Evolutionary conservation across 495 filamentous ascomycete species (phyloP), one percentile per base, ranked within the genome.

Genomic region (Xylaria telfairii): DNA sequence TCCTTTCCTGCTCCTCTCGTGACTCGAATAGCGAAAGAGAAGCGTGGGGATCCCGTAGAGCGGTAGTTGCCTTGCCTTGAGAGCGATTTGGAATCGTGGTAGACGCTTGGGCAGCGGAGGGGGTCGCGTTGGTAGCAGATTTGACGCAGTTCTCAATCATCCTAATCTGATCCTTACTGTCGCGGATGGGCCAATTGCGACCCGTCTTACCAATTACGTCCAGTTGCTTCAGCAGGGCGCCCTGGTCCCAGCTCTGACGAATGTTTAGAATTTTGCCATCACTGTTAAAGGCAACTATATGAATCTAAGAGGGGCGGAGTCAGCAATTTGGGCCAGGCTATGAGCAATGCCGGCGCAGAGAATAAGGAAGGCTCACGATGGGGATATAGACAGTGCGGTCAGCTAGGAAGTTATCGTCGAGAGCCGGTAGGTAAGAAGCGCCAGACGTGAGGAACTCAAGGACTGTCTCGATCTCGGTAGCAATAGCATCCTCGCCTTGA

Each of bases 161-260:
- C 72, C 87, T 90, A 53, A 90, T 85, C 80, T 98, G 96, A 30
- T 97, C 94, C 72, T 89, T 91, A 68, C 91, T 92, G 76, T 97
- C 94, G 70, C 90, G 92, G 80, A 99, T 95, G 24, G 96, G 96
- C 96, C 96, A 99, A 77, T 92, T 93, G 75, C 90, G 92, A 56
- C 92, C 93, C 32, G 92, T 90, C 73, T 89, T 88, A 68, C 96
- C 96, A 81, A 99, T 98, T 39, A 97, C 90, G 73, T 97, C 94
- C 64, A 98, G 88, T 77, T 95, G 91, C 81, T 96, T 98, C 70
- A 99, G 86, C 10, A 98, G 87, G 64, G 93, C 93, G 32, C 90
- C 95, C 81, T 98, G 96, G 78, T 99, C 96, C 96, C 96, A 99
- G 79, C 91, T 92, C 69, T 95, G 89, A 65, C 94, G 91, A 73